phyloP scores from a whole-genome alignment of 768 basidiomycete species.

The Hortiboletus flavorubellus region DNA sequence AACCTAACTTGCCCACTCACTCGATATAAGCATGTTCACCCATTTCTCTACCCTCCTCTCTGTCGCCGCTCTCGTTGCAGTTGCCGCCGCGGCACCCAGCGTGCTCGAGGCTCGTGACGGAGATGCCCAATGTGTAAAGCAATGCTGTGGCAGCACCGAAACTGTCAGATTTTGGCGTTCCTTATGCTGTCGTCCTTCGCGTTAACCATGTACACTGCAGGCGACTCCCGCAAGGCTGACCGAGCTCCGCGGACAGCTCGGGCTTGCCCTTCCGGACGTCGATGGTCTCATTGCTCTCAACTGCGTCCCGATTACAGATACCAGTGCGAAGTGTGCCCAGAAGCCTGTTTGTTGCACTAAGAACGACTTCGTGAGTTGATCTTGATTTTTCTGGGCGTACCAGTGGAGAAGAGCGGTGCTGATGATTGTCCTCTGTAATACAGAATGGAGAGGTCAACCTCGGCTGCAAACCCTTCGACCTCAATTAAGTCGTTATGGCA shows the following conservation, averaged over 20 bases:
- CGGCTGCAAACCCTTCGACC: conserved; percentile 14
- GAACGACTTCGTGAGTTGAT: conserved; percentile 8
- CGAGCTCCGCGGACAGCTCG: not conserved
- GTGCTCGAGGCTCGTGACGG: not conserved
- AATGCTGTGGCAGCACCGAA: conserved; percentile 12
- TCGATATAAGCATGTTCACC: not conserved
- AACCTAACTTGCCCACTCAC: not conserved
- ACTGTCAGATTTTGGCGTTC: not conserved
- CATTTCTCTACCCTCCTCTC: conserved; percentile 7
- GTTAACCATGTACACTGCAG: not conserved
- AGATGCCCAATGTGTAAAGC: not conserved
- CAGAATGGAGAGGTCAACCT: conserved; percentile 12
- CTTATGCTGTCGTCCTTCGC: no score
- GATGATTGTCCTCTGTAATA: not conserved
- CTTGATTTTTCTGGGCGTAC: not conserved
- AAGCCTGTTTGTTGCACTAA: conserved; percentile 19
- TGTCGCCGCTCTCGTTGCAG: conserved; percentile 6
- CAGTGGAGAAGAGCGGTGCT: not conserved
- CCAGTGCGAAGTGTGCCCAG: conserved; percentile 1
- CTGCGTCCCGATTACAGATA: conserved; percentile 1
- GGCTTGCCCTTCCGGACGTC: not conserved
- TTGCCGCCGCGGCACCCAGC: not conserved
- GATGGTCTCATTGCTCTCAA: conserved; percentile 1
- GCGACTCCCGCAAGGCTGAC: not conserved
- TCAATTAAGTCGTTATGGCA: not conserved